Percentiles rank a stretch among this genome's conserved stretches.
phyloP scores from a whole-genome alignment of 2,329 filamentous ascomycete genomes.

The Bipolaris gigantea region DNA sequence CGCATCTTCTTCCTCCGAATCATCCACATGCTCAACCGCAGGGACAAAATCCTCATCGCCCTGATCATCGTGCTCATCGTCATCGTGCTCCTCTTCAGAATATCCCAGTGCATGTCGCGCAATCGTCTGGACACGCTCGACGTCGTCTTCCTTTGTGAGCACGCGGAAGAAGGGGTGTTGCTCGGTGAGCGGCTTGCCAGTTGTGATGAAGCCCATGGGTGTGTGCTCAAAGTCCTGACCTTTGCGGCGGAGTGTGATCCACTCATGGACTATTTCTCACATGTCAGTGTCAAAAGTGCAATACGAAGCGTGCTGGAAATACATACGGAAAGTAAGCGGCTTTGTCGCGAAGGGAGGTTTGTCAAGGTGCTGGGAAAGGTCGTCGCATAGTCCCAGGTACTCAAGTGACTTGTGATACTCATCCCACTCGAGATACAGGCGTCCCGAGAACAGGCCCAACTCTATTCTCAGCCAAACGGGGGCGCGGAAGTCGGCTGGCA shows the following conservation, averaged over 20 bases:
- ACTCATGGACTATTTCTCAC: conserved; percentile 52
- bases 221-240: conserved; percentile 62
- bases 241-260: conserved; percentile 58
- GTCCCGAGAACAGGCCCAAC: conserved; percentile 62
- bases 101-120: conserved; percentile 13
- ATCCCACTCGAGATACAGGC: conserved; percentile 60
- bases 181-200: conserved; percentile 53
- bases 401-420: conserved; percentile 45
- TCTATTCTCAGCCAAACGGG: conserved; percentile 61
- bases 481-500: conserved; percentile 47
- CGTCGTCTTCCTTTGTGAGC: conserved; percentile 3
- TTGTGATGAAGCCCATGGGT: conserved; percentile 61
- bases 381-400: conserved; percentile 28
- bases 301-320: conserved; percentile 32
- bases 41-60: conserved; percentile 21
- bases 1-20: conserved; percentile 18
- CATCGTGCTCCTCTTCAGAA: conserved; percentile 4
- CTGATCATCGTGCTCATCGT: conserved; percentile 12
- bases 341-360: conserved; percentile 26
- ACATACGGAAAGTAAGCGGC: conserved; percentile 34
- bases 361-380: conserved; percentile 4
- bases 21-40: conserved; percentile 15
- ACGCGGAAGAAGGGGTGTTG: conserved; percentile 58
- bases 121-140: conserved; percentile 13
- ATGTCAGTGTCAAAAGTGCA: conserved; percentile 26